A percentile compares a stretch with the other conserved stretches of the same genome.
Conservation (phyloP, 2,329 filamentous ascomycete species). For the Teratosphaeria nubilosa region DNA sequence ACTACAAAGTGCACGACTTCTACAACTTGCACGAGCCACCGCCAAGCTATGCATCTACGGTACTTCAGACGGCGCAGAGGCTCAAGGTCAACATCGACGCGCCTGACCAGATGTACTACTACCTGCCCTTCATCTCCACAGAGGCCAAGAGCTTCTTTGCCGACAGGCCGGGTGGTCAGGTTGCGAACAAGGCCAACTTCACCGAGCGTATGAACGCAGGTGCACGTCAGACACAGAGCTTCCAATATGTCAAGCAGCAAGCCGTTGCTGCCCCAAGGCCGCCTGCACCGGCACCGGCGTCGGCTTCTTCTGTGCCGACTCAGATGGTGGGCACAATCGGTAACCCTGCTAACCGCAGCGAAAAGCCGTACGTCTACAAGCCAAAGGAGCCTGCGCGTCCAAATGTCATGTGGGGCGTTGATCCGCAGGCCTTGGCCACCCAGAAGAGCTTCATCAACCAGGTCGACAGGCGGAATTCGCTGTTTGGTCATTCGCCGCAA, state of each 20-base stretch:
- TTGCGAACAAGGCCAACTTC: slow-evolving; percentile 63
- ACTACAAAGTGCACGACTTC: slow-evolving; percentile 56
- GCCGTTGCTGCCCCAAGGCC: slow-evolving; percentile 2
- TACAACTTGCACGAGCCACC: slow-evolving; percentile 41
- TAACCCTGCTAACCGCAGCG: slow-evolving; percentile 5
- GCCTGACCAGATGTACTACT: slow-evolving; percentile 74
- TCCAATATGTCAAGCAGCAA: background rate
- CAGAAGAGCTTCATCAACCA: slow-evolving; percentile 21
- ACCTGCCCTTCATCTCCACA: slow-evolving; percentile 75
- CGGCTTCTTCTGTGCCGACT: background rate
- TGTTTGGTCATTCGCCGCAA: background rate
- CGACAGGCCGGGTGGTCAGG: slow-evolving; percentile 55
- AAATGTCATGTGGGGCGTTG: slow-evolving; percentile 16
- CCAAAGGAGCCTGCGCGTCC: slow-evolving; percentile 23
- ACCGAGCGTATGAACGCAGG: slow-evolving; percentile 51
- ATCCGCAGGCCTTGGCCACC: slow-evolving; percentile 20
- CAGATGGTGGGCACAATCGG: slow-evolving; percentile 2
- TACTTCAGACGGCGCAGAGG: slow-evolving; percentile 35
- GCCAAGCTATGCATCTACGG: slow-evolving; percentile 33
- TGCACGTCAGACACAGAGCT: background rate
- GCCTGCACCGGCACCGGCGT: background rate
- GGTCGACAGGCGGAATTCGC: slow-evolving; percentile 8
- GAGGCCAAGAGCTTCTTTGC: slow-evolving; percentile 88
- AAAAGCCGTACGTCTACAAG: slow-evolving; percentile 30
- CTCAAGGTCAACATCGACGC: slow-evolving; percentile 62